Evolutionary conservation across 2,329 filamentous ascomycete genomes (phyloP), one percentile per base, ranked within the genome.

Genomic region (Diaporthe vaccinii): DNA sequence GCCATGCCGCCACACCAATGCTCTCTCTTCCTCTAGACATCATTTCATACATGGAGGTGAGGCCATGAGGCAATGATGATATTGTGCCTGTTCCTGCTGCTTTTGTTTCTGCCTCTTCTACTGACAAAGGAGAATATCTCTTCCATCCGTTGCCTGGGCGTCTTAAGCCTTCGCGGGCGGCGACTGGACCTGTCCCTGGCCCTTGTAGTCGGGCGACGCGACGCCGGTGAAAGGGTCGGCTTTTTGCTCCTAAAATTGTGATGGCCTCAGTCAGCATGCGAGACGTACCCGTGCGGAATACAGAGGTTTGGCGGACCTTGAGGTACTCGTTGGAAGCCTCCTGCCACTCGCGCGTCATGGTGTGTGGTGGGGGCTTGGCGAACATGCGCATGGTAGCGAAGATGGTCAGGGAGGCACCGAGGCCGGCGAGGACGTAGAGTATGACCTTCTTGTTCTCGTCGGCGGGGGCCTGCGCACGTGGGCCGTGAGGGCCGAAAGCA

Each of bases 281-380:
- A 74, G 78, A 75, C 73, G 51, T 62, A 28, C 61, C 51, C 57
- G 36, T 51, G 49, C 10, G 10, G 44, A 71, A 58, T 51, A 49
- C 31, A 59, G 41, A 31, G 39, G 72, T 71, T n/a, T 41, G 57
- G 87, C 92, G 82, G 88, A 98, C 96, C 91, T 92, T 96, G 85
- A 98, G 90, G 86, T 94, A 97, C 89, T 98, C 97, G 87, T 99
- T 98, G 80, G 93, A 91, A 80, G 93, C 93, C 89, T 98, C 95
- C 89, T 99, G 95, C 92, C 94, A 98, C 87, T 99, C 97, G 90
- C 95, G 94, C 88, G 89, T 96, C 96, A 99, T 98, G 82, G 96
- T 98, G 85, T 89, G 88, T 79, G 97, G 97, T 78, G 90, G 82
- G 76, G 91, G 90, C 84, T 91, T 90, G 82, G 94, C 95, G 84